These are phyloP conservation scores for Alternaria atra DNA, from an alignment of 2,329 filamentous ascomycete species.

Conservation along the genomic window DNA sequence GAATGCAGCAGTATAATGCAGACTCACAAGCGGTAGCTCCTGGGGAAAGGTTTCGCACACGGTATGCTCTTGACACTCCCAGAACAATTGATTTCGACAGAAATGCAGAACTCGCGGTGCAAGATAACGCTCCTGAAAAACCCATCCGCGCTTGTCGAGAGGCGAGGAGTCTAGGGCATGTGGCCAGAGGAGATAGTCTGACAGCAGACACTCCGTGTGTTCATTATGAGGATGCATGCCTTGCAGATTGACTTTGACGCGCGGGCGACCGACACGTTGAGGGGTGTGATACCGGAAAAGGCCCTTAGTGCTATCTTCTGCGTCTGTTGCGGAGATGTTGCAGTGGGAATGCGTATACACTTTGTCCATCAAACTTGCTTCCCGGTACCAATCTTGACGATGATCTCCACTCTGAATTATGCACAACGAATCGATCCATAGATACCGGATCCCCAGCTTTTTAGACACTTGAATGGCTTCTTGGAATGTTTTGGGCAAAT, in stretches of 20 bases:
- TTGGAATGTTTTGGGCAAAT: conserved; percentile 24
- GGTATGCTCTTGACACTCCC: conserved; percentile 23
- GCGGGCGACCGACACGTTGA: neutral
- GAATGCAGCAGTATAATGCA: neutral
- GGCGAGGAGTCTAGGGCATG: neutral
- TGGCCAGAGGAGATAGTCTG: neutral
- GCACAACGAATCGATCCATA: conserved; percentile 30
- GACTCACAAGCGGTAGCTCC: neutral
- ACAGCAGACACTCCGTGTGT: neutral
- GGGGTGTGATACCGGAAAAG: conserved; percentile 10
- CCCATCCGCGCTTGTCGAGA: conserved; percentile 16
- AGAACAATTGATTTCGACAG: conserved; percentile 22
- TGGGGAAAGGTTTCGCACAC: conserved; percentile 17
- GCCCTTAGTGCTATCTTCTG: conserved; percentile 7
- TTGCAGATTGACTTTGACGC: neutral
- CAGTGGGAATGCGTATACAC: conserved; percentile 16
- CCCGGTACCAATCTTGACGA: conserved; percentile 8
- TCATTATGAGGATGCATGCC: neutral
- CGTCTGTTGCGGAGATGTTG: conserved; percentile 16
- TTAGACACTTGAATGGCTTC: conserved; percentile 26
- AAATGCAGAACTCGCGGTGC: conserved; percentile 28
- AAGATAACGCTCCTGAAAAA: conserved; percentile 27
- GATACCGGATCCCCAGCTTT: conserved; percentile 21
- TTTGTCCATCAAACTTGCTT: conserved; percentile 16
- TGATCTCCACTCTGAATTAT: conserved; percentile 10